Evolutionary conservation across 768 basidiomycete species (phyloP).

Genomic region (Naematelia aurantialba): DNA sequence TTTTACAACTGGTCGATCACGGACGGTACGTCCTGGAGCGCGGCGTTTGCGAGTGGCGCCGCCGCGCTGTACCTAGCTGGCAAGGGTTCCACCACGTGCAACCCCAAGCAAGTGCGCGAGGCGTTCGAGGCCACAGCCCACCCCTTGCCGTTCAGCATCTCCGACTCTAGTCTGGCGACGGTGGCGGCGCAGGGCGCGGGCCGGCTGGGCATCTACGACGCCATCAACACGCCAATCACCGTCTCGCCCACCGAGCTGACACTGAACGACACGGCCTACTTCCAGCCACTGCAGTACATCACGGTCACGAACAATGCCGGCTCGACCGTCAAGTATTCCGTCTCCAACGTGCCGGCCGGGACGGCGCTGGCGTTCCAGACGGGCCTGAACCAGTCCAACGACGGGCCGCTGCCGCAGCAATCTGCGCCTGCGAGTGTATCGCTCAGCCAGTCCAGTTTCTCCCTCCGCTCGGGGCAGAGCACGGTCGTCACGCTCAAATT

Average conservation of each 20-base stretch:
- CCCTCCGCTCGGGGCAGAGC: conserved; percentile 48
- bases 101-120: conserved; percentile 26
- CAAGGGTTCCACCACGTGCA: conserved; percentile 25
- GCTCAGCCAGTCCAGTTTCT: conserved; percentile 55
- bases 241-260: conserved; percentile 61
- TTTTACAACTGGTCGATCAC: conserved; percentile 31
- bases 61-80: conserved; percentile 48
- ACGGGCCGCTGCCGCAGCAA: conserved; percentile 56
- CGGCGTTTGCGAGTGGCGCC: conserved; percentile 44
- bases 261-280: conserved; percentile 64
- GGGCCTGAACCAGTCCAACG: conserved; percentile 28
- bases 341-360: conserved; percentile 44
- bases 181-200: conserved; percentile 46
- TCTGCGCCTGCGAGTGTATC: conserved; percentile 54
- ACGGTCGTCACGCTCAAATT: conserved; percentile 54
- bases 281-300: conserved; percentile 49
- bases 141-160: conserved; percentile 23
- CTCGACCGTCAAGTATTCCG: conserved; percentile 47
- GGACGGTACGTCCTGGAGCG: conserved; percentile 34
- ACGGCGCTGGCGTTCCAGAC: conserved; percentile 39
- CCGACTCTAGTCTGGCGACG: conserved; percentile 34
- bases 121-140: conserved; percentile 38
- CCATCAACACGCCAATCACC: conserved; percentile 57
- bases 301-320: conserved; percentile 56
- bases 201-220: conserved; percentile 58